Base-by-base conservation (phyloP, 1,139 yeast genomes). In the Nakaseomyces glabratus region DNA sequence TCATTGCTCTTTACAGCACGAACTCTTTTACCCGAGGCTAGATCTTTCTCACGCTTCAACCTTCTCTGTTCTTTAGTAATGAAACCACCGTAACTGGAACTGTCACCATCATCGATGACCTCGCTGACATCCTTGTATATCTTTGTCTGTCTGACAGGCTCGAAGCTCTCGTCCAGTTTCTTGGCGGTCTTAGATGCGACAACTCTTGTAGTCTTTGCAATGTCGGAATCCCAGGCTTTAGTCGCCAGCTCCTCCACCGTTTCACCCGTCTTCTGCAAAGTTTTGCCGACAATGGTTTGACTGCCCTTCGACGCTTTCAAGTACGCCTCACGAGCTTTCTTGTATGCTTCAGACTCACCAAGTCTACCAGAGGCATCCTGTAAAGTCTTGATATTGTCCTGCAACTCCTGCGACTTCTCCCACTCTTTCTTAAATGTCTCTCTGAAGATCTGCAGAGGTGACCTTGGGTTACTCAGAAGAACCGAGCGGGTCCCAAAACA, bases 301-400 rank as follows among this genome's bases (percentile, higher is more conserved):
- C 85, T 28, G 11, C 34, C 82, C 52, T 73, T 73, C 54, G 79
- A 93, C 3, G 97, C 96, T 45, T 68, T 71, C 39, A 82, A 85
- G 50, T 81, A 85, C 0, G 98, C 98, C 46, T 86, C 96, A 53
- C 82, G 81, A 32, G 98, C 98, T 52, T 71, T 77, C 58, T 80
- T 84, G 65, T 84, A 88, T 2, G 97, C 94, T 39, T 88, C 96
- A 33, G 93, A 79, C 48, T 90, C 98, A 20, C 95, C 86, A 58
- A 93, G 73, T 52, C 88, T 76, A 24, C 96, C 98, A 2, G 97
- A 85, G 48, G 93, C 97, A 61, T 90, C 96, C 58, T 86, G 95
- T 40, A 93, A 70, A 10, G 95, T 95, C 61, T 90, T 90, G 54
- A 93, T 85, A 52, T 86, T 85, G 41, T 84, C 86, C 55, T 90